Base-by-base conservation (phyloP, 352 stramenopile genomes). In the Globisporangium sylvaticum region DNA sequence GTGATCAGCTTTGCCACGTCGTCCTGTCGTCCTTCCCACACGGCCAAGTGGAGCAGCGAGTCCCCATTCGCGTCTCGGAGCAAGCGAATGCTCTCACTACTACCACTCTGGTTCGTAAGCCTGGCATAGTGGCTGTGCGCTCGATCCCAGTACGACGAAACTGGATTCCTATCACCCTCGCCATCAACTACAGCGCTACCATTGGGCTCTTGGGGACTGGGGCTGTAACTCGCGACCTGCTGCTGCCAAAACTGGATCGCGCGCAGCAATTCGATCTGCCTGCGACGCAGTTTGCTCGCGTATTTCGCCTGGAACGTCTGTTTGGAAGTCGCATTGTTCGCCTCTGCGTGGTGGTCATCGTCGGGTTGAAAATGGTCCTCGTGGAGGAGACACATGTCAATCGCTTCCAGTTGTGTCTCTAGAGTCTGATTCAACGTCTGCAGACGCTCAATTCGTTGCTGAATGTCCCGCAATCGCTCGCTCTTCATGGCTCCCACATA, bases 31-130 rank as follows among this genome's bases (percentile, higher is more conserved):
- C 80, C 80, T 39, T 75, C 76, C 79, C 79, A 90, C 7, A 72
- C 79, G 25, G 82, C 82, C 8, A 70, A 37, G 53, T 92, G 84
- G 12, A 92, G 66, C 22, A 88, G 25, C 18, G 80, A 87, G 60
- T 92, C 79, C 27, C 76, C 79, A 22, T 67, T 62, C 4, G 62
- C 64, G 34, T 60, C 55, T 4, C 67, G 64, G 32, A 63, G 1
- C 14, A 61, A 54, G n/a, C 31, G 1, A 29, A 48, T 48, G 2
- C 37, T 44, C 37, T 44, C 37, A 20, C 6, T 22, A 10, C 18
- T n/a, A 48, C 9, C 7, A 15, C 39, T 48, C 14, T 29, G 39
- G 27, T 42, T 32, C 15, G 48, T 1, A 0, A 61, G 25, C 22
- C 54, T 67, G 37, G 14, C 42, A 48, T 71, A 76, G 22, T 64